These are phyloP conservation scores for Puccinellia tenuiflora DNA, from an alignment of 176 grass and related monocot genomes.

Conservation along the genomic window DNA sequence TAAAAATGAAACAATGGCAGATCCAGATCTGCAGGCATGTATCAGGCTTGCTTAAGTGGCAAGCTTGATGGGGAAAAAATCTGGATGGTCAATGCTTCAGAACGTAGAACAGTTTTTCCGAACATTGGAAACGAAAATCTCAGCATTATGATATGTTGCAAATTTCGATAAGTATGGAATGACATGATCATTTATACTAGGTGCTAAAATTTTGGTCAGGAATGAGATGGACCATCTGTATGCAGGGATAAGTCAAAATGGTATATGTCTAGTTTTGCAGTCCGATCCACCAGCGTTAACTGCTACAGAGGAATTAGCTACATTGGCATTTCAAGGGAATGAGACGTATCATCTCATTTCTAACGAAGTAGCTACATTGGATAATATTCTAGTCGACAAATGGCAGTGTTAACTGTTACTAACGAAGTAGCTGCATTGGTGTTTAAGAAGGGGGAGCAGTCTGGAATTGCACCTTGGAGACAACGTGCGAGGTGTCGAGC, in stretches of 20 bases:
- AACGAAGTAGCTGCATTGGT: not conserved
- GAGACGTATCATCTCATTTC: too few species aligned
- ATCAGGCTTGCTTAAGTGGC: not conserved
- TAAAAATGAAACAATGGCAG: not conserved
- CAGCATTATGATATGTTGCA: not conserved
- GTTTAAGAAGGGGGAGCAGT: not conserved
- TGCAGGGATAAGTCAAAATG: too few species aligned
- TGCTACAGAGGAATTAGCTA: too few species aligned
- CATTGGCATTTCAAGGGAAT: too few species aligned
- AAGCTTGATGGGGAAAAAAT: not conserved
- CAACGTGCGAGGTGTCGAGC: slow-evolving; percentile 95
- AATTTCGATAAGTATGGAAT: not conserved
- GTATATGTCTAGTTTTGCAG: too few species aligned
- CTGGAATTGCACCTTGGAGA: slow-evolving; percentile 66
- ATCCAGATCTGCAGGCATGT: not conserved
- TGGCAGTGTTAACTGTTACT: not conserved
- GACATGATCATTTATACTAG: not conserved
- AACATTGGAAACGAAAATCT: not conserved
- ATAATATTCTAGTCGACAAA: not conserved
- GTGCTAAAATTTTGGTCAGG: not conserved
- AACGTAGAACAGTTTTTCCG: not conserved
- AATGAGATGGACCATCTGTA: too few species aligned
- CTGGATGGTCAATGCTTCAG: not conserved
- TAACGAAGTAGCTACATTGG: too few species aligned
- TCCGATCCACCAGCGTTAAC: too few species aligned